Percentiles rank a stretch among this genome's conserved stretches.
Conservation (phyloP, 108 stramenopile genomes). For the Asterionellopsis glacialis region DNA sequence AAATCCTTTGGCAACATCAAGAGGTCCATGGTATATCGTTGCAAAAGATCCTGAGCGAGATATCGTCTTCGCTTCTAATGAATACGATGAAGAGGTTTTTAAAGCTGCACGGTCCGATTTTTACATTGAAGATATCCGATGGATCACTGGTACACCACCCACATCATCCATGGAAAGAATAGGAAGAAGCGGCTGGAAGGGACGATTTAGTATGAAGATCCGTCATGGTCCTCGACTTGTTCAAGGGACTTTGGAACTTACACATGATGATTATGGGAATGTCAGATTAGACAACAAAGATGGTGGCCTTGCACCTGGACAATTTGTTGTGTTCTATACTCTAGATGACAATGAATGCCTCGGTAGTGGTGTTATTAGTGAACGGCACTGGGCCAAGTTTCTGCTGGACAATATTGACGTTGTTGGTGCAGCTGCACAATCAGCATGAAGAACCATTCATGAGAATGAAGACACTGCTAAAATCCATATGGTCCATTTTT, state of each 20-base stretch:
- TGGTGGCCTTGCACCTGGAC: constrained; percentile 92
- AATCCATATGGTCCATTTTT: too few species aligned
- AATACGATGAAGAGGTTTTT: constrained; percentile 77
- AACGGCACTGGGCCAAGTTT: constrained; percentile 73
- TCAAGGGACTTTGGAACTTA: constrained; percentile 47
- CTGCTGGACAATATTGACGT: constrained; percentile 17
- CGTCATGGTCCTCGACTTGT: constrained; percentile 89
- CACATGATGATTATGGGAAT: constrained; percentile 31
- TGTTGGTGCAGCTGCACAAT: not conserved
- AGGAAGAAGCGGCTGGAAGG: constrained; percentile 18
- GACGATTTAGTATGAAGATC: constrained; percentile 72
- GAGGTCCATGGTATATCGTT: constrained; percentile 97
- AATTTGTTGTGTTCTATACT: constrained; percentile 91
- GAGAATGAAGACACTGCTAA: too few species aligned
- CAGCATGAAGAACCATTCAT: not conserved
- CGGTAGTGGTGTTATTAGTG: constrained; percentile 87
- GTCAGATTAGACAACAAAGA: constrained; percentile 73
- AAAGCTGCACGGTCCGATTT: constrained; percentile 58
- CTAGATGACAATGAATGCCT: constrained; percentile 76
- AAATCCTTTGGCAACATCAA: constrained; percentile 53
- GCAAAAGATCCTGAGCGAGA: constrained; percentile 79
- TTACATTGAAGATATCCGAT: constrained; percentile 82
- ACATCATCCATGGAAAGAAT: constrained; percentile 6
- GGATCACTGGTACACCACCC: constrained; percentile 63
- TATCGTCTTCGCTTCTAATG: constrained; percentile 85